Conservation (phyloP, 306 rosid genomes). For the Quercus variabilis region DNA sequence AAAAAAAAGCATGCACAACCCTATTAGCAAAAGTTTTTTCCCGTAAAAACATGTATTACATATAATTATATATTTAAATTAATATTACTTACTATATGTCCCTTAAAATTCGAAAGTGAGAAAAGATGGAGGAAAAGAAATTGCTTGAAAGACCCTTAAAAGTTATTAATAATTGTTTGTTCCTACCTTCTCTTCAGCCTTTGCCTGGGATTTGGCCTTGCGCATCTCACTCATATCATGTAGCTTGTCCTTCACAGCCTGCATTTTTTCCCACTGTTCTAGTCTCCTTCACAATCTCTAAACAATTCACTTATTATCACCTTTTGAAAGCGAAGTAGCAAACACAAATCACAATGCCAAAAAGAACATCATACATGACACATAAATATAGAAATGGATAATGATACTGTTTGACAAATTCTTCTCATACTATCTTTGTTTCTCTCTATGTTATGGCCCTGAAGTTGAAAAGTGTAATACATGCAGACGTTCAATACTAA, state of each 20-base stretch:
- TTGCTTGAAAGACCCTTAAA: too few relatives aligned
- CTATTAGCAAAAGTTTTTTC: too few relatives aligned
- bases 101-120: too few relatives aligned
- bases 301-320: background rate
- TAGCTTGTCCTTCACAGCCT: constrained; percentile 66
- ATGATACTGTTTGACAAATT: background rate
- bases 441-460: background rate
- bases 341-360: background rate
- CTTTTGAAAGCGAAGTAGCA: background rate
- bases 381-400: constrained; percentile 9
- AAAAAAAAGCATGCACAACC: too few relatives aligned
- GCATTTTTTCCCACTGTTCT: constrained; percentile 36
- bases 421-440: background rate
- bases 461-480: background rate
- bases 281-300: background rate
- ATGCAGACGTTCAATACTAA: background rate
- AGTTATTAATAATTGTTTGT: background rate
- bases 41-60: too few relatives aligned
- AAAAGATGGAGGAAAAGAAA: too few relatives aligned
- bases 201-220: constrained; percentile 58
- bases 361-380: background rate
- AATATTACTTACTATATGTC: too few relatives aligned
- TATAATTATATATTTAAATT: too few relatives aligned
- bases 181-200: constrained; percentile 67
- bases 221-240: constrained; percentile 48